A percentile compares a stretch with the other conserved stretches of the same genome.
phyloP scores from a whole-genome alignment of 139 green algal genomes.

The Micractinium sp. region DNA sequence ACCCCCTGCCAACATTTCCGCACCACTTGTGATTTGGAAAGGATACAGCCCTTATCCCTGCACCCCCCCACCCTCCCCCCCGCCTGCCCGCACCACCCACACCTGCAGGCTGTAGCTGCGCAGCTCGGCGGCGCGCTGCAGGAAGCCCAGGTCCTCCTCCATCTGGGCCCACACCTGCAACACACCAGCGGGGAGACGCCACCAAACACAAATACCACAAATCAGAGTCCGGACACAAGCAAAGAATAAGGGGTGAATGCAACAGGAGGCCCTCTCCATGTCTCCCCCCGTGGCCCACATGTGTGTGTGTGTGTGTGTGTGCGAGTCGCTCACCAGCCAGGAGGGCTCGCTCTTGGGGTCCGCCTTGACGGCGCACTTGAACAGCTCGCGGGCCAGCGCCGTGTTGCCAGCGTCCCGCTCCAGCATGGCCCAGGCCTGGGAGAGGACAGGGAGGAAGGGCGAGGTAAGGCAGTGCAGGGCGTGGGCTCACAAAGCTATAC shows the following conservation, averaged over 20 bases:
- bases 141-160: slow-evolving; percentile 84
- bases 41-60: too few relatives aligned
- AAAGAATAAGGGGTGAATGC: too few relatives aligned
- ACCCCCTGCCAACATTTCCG: too few relatives aligned
- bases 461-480: too few relatives aligned
- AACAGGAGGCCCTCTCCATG: too few relatives aligned
- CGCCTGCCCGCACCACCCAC: neutral
- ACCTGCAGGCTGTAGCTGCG: slow-evolving; percentile 69
- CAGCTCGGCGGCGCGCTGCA: slow-evolving; percentile 86
- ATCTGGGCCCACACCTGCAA: slow-evolving; percentile 84
- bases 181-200: neutral
- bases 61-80: neutral
- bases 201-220: neutral
- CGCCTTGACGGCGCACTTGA: slow-evolving; percentile 90
- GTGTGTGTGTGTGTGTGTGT: neutral
- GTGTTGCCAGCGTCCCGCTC: slow-evolving; percentile 79
- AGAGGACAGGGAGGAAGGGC: neutral
- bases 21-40: too few relatives aligned
- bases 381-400: slow-evolving; percentile 85
- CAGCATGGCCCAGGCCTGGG: slow-evolving; percentile 90
- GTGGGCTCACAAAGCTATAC: too few relatives aligned
- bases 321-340: slow-evolving; percentile 58
- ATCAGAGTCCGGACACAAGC: neutral
- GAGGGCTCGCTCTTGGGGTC: slow-evolving; percentile 74
- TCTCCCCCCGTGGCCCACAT: too few relatives aligned